Evolutionary conservation across 2,329 filamentous ascomycete genomes (phyloP).

Genomic region (Parastagonospora avenae): DNA sequence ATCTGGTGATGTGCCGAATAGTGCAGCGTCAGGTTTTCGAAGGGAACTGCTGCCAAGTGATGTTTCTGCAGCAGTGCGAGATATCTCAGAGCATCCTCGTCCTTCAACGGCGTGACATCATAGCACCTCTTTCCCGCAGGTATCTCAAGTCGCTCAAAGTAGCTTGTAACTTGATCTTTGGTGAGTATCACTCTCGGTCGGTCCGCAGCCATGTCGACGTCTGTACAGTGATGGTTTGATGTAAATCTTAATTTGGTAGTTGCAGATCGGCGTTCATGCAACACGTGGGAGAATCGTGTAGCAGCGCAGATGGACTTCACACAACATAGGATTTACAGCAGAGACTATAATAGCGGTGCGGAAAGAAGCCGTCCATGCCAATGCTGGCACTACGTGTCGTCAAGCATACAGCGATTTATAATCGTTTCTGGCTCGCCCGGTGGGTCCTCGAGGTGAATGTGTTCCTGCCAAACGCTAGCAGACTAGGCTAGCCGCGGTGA

Average conservation of each 20-base stretch:
- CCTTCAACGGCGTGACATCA: slow-evolving; percentile 23
- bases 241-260: slow-evolving; percentile 11
- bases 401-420: slow-evolving; percentile 7
- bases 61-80: slow-evolving; percentile 38
- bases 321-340: no score
- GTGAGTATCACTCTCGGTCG: slow-evolving; percentile 27
- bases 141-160: slow-evolving; percentile 44
- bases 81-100: slow-evolving; percentile 33
- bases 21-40: slow-evolving; percentile 63
- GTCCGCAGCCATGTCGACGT: slow-evolving; percentile 22
- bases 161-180: slow-evolving; percentile 36
- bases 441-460: slow-evolving; percentile 1
- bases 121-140: slow-evolving; percentile 29
- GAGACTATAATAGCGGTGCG: no score
- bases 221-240: slow-evolving; percentile 1
- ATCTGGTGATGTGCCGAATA: slow-evolving; percentile 49
- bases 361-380: no score
- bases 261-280: slow-evolving; percentile 8
- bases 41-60: slow-evolving; percentile 58
- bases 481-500: background rate
- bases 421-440: slow-evolving; percentile 1
- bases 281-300: background rate
- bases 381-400: slow-evolving; percentile 1
- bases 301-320: no score
- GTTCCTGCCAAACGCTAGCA: slow-evolving; percentile 13